Evolutionary conservation across 768 basidiomycete genomes (phyloP).

Genomic region (Pluteus cervinus): DNA sequence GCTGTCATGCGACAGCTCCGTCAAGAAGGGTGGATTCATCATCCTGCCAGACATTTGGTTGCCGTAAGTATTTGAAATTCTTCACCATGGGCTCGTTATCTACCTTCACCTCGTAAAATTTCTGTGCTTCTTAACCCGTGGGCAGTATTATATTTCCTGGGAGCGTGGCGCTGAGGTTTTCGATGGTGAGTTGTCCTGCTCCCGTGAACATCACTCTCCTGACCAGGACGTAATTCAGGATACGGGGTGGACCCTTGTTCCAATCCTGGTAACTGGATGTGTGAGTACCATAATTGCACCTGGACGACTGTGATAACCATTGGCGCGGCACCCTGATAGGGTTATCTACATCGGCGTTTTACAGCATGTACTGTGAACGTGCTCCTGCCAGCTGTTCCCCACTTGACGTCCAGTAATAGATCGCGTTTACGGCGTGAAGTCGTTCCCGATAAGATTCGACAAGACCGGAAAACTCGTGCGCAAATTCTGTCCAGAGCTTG

Average conservation of each 20-base stretch:
- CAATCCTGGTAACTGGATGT: constrained; percentile 11
- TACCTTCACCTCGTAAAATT: constrained; percentile 10
- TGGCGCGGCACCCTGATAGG: constrained; percentile 5
- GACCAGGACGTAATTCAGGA: constrained; percentile 4
- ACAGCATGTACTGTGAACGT: constrained; percentile 8
- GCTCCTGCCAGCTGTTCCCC: no score
- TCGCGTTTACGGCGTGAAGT: constrained; percentile 9
- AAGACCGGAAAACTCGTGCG: constrained; percentile 8
- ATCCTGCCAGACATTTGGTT: constrained; percentile 8
- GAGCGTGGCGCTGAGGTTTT: constrained; percentile 14
- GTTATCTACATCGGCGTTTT: constrained; percentile 10
- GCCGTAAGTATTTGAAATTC: constrained; percentile 7
- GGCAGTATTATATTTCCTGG: constrained; percentile 12
- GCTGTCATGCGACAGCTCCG: constrained; percentile 9
- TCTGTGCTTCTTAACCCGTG: constrained; percentile 9
- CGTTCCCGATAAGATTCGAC: constrained; percentile 10
- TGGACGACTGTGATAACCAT: background rate
- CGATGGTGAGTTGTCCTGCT: constrained; percentile 5
- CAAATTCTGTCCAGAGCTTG: constrained; percentile 8
- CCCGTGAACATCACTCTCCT: background rate
- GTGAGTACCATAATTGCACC: constrained; percentile 2
- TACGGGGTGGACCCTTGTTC: constrained; percentile 9
- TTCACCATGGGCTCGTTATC: constrained; percentile 10
- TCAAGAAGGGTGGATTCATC: constrained; percentile 9
- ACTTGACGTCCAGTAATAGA: constrained; percentile 2